Base-by-base conservation (phyloP, 441 rosid genomes). In the Francoa sonchifolia region DNA sequence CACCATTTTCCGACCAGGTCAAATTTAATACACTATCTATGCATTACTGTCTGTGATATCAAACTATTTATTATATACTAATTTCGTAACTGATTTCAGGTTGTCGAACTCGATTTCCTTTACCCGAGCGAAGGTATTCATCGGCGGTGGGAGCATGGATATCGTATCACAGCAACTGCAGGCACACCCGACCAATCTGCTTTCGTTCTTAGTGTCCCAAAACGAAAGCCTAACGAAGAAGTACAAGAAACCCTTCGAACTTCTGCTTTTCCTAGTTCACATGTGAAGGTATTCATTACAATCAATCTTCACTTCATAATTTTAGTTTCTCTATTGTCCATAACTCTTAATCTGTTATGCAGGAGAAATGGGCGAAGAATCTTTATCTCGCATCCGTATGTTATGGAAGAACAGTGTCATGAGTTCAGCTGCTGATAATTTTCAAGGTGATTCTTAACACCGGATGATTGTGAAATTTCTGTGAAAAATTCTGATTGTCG, bases 81-180 rank as follows among this genome's bases (percentile, higher is more conserved):
- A n/a, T n/a, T 21, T 21, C 25, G 2, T 21, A 21, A 21, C 6
- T 21, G 2, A 44, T 46, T 56, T 23, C 58, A 82, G 94, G 90
- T 76, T 5, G 86, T 83, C 10, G 94, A 83, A 61, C 86, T 83
- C 6, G 94, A 79, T 65, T 79, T 82, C 61, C 71, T 68, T 19
- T 83, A 79, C 50, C 94, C 94, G 1, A 84, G 95, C 0, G 95
- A 84, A 39, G 93, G 93, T 17, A 84, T 80, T 51, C 95, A 84
- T 40, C 60, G 71, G 40, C 62, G 89, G 12, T 79, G 79, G 82
- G 78, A 73, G 14, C 33, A 9, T 22, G 79, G 77, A 19, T 82
- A 65, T 35, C 82, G 93, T 5, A 77, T 84, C 39, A 81, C 95
- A 20, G 68, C 95, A 17, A 74, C 79, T 25, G 95, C 93, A 33